Base-by-base conservation (phyloP, 352 stramenopile species). In the Phytophthora fragariae region DNA sequence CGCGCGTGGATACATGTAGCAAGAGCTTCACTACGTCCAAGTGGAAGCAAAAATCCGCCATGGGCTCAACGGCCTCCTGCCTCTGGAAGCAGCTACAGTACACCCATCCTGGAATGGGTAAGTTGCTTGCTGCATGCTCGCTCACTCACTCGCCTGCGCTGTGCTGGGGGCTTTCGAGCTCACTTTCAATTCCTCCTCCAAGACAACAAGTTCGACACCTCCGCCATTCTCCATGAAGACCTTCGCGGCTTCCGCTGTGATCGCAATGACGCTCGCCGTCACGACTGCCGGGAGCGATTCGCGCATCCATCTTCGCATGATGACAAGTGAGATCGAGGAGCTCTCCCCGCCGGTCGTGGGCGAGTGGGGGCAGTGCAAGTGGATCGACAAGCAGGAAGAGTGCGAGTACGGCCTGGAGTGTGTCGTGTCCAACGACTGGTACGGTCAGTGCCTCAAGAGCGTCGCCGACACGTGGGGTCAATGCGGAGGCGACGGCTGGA, bases 401-500 rank as follows among this genome's bases (percentile, higher is more conserved):
- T 70, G 61, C 39, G 54, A n/a, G 5, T n/a, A 46, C n/a, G 68
- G 60, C 41, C 55, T 69, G 29, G 37, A 61, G 46, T 75, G 68
- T 17, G 60, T 65, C 9, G 47, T 65, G 41, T 53, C 55, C 15
- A 70, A 58, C 44, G 63, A 62, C 63, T 63, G 39, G 53, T 70
- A 70, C 46, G 57, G 55, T 14, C 53, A 70, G 44, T 70, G 63
- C 63, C n/a, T 62, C 52, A 70, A 62, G 56, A 65, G 15, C 19
- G 19, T 44, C 29, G 69, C 39, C 17, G 70, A 68, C 17, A 61
- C 62, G 12, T 75, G 69, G 57, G 63, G 65, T 5, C 72, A 79
- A 68, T 79, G 72, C 62, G 72, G 57, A 39, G 68, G 72, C 68
- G 52, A 71, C 29, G 50, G 50, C 17, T 79, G 68, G 72, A 67